A percentile compares a stretch with the other conserved stretches of the same genome.
These are phyloP conservation scores for Pachysolen tannophilus DNA, from an alignment of 805 yeast genomes.

Conservation along the genomic window DNA sequence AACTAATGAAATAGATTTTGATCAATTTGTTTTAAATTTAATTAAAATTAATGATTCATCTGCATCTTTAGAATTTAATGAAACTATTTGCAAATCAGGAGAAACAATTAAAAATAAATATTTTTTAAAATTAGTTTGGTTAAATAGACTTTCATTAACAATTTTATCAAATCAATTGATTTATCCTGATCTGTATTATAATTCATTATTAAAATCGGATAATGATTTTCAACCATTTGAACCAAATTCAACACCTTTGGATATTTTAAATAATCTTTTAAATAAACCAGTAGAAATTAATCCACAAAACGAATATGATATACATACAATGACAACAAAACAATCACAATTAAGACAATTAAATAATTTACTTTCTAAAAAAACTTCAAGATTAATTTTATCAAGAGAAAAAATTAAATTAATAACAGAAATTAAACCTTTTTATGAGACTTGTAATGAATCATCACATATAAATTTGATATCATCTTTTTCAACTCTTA, in stretches of 20 bases:
- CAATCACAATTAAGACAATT: slow-evolving; percentile 18
- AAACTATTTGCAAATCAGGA: slow-evolving; percentile 19
- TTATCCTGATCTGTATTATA: slow-evolving; percentile 1
- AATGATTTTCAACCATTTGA: slow-evolving; percentile 14
- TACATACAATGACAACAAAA: slow-evolving; percentile 20
- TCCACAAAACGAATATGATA: slow-evolving; percentile 12
- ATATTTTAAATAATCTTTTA: not conserved
- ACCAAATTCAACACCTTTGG: slow-evolving; percentile 5
- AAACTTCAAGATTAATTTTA: slow-evolving; percentile 31
- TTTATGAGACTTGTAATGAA: slow-evolving; percentile 43
- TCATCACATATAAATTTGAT: slow-evolving; percentile 22
- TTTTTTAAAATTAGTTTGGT: slow-evolving; percentile 15
- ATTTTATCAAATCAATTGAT: slow-evolving; percentile 13
- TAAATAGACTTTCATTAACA: slow-evolving; percentile 20
- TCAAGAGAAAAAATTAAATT: slow-evolving; percentile 30
- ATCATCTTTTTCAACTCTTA: slow-evolving; percentile 17
- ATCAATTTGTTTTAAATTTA: slow-evolving; percentile 22
- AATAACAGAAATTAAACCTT: slow-evolving; percentile 33
- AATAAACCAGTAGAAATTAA: not conserved
- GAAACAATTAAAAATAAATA: slow-evolving; percentile 11
- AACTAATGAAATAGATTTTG: slow-evolving; percentile 25
- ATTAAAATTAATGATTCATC: slow-evolving; percentile 16
- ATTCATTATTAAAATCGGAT: slow-evolving; percentile 5
- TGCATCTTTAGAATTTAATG: slow-evolving; percentile 14
- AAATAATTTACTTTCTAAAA: slow-evolving; percentile 15